Evolutionary conservation across 345 rosid genomes (phyloP), one percentile per base, ranked within the genome.

Genomic region (Salix suchowensis): DNA sequence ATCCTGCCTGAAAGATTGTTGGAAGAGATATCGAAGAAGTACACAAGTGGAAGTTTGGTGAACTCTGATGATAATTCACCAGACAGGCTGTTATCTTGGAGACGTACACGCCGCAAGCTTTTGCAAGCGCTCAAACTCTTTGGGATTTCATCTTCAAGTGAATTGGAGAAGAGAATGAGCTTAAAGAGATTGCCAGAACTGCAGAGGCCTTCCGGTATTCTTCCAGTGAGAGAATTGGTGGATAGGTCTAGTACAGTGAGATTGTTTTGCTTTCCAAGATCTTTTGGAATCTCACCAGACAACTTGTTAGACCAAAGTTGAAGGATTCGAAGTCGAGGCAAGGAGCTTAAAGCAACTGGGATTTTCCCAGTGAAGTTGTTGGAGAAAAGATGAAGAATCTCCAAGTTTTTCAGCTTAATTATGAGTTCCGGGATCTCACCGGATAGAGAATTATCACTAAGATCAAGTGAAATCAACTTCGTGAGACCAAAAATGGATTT

Each of bases 331-430:
- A 95, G 96, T 66, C 82, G 89, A 67, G 90, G 91, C 87, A 95
- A 81, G 73, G 86, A 85, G 10, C 91, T 77, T 73, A 95, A 77
- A 24, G 89, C 84, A 15, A 62, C 15, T 1, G 97, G 97, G 40
- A 95, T 88, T 71, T 76, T 86, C 1, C 97, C 98, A 2, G 87
- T 69, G 24, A 94, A 80, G 72, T 85, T 82, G 86, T 94, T 94
- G 40, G 94, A 89, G 78, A 94, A 94, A 42, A 94, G 95, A 75
- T 94, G 98, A 70, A 94, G 93, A 75, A 94, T 84, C 80, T 92
- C 90, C 84, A 94, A 74, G 67, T 81, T 88, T 74, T 89, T 86
- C 69, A 92, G 48, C 72, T 88, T 88, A 65, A 68, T 37, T 16
- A 92, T 60, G 16, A 71, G 77, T 61, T 91, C 92, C 1, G 96